These are phyloP conservation scores for Dioscorea alata DNA, from an alignment of 106 monocot species.

Conservation along the genomic window DNA sequence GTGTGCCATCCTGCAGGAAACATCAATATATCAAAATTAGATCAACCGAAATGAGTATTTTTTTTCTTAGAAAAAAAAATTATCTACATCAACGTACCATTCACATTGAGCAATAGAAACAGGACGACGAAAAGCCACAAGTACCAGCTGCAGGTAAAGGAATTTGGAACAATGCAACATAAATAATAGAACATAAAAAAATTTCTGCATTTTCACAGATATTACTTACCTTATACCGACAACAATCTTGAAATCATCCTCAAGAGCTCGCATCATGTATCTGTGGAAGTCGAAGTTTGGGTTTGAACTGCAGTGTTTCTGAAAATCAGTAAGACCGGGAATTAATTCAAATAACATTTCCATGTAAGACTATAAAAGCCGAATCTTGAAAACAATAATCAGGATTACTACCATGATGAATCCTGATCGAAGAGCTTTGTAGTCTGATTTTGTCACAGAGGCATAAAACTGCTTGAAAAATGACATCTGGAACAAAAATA, in stretches of 20 bases:
- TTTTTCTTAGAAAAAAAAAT: background rate
- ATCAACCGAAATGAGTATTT: background rate
- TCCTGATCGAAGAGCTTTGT: slow-evolving; percentile 57
- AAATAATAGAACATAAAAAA: background rate
- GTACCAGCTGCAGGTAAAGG: slow-evolving; percentile 70
- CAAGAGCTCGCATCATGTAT: slow-evolving; percentile 76
- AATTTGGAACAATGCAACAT: background rate
- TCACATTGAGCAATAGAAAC: slow-evolving; percentile 70
- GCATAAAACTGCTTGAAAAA: slow-evolving; percentile 83
- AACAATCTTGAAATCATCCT: slow-evolving; percentile 79
- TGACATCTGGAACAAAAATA: slow-evolving; percentile 48
- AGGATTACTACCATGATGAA: slow-evolving; percentile 47
- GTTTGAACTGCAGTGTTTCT: slow-evolving; percentile 52
- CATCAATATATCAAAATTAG: background rate
- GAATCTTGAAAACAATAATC: background rate
- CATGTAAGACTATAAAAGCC: background rate
- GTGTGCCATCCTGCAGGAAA: slow-evolving; percentile 83
- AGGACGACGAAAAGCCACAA: slow-evolving; percentile 85
- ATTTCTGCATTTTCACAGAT: background rate
- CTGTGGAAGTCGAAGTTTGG: slow-evolving; percentile 72
- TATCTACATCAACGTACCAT: slow-evolving; percentile 30
- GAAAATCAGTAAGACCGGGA: slow-evolving; percentile 2
- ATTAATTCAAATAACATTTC: background rate
- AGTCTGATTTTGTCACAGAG: slow-evolving; percentile 80
- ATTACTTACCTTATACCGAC: slow-evolving; percentile 68